phyloP scores from a whole-genome alignment of 352 stramenopile species.

The Pythium rhizo-oryzae region DNA sequence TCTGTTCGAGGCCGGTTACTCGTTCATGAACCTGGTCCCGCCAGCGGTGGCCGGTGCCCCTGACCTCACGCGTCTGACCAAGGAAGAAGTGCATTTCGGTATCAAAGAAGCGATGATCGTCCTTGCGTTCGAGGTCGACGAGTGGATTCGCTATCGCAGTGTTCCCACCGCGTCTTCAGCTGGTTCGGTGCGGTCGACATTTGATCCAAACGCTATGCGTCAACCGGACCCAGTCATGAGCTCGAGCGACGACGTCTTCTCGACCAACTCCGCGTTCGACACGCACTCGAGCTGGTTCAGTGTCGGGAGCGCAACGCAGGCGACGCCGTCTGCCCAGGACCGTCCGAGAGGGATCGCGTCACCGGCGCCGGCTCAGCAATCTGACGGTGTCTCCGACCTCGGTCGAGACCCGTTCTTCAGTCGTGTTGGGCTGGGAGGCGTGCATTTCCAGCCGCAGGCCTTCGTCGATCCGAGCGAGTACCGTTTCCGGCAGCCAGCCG shows the following conservation, averaged over 20 bases:
- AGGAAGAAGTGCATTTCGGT: not conserved
- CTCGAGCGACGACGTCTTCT: not conserved
- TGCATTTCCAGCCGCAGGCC: not conserved
- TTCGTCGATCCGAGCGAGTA: not conserved
- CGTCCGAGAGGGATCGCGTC: too few relatives aligned
- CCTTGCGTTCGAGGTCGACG: not conserved
- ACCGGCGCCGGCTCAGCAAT: not conserved
- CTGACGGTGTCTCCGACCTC: too few relatives aligned
- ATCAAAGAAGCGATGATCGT: not conserved
- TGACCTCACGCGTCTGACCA: not conserved
- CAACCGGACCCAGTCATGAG: not conserved
- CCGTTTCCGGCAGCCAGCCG: conserved; percentile 4
- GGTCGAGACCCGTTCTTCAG: too few relatives aligned
- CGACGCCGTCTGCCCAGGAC: too few relatives aligned
- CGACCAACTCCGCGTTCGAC: too few relatives aligned
- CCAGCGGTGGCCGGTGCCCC: not conserved
- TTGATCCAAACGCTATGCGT: conserved; percentile 3
- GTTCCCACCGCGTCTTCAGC: not conserved
- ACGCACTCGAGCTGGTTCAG: too few relatives aligned
- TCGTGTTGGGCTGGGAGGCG: not conserved
- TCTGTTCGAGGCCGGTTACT: conserved; percentile 7
- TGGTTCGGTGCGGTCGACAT: not conserved
- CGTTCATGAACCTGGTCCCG: conserved; percentile 16
- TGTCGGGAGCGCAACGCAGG: too few relatives aligned
- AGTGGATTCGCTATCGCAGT: not conserved